These are phyloP conservation scores for Pharus latifolius DNA, from an alignment of 176 grass and related monocot species.

Conservation along the genomic window DNA sequence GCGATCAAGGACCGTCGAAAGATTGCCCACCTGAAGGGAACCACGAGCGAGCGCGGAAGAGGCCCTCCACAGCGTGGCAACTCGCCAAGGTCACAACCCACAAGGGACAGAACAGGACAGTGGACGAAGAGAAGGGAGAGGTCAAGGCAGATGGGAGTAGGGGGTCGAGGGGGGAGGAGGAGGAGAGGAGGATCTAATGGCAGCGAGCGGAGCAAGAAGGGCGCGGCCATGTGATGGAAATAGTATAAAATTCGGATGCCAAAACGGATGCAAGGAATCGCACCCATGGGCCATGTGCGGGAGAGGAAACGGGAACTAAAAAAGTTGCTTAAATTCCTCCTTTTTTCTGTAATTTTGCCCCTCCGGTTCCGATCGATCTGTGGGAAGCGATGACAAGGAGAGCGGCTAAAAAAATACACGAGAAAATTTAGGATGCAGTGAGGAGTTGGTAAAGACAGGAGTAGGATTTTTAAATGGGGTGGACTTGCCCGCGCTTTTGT, in stretches of 20 bases:
- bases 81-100: not conserved
- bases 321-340: not conserved
- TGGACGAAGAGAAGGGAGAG: not conserved
- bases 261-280: conserved; percentile 44
- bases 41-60: not conserved
- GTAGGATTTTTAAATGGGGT: not conserved
- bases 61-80: not conserved
- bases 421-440: not conserved
- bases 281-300: conserved; percentile 47
- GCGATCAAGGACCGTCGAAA: not conserved
- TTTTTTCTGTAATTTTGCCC: not conserved
- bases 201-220: conserved; percentile 25
- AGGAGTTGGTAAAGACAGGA: not conserved
- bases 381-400: not conserved
- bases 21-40: conserved; percentile 10
- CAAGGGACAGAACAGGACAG: not conserved
- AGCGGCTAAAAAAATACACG: not conserved
- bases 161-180: not conserved
- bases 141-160: not conserved
- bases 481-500: conserved; percentile 15
- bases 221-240: conserved; percentile 54
- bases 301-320: not conserved
- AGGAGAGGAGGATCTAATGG: conserved; percentile 46
- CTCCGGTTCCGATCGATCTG: not conserved
- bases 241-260: conserved; percentile 56